phyloP scores from a whole-genome alignment of 2,329 filamentous ascomycete species.

The Xylaria sp. region DNA sequence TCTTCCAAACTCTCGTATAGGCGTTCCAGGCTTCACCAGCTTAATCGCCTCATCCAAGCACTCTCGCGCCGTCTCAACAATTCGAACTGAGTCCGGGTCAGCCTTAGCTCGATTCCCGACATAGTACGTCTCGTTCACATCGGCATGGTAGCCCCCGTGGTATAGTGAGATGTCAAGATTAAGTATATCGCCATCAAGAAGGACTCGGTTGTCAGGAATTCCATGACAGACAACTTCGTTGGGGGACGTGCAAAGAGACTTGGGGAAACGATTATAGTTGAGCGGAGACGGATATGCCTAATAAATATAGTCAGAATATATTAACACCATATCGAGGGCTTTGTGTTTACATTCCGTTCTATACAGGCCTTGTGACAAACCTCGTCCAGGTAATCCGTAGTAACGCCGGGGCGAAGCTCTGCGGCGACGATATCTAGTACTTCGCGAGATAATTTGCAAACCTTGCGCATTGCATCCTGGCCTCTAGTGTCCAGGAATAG shows the following conservation, averaged over 20 bases:
- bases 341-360: constrained; percentile 79
- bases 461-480: constrained; percentile 91
- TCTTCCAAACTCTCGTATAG: constrained; percentile 93
- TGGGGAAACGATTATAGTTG: constrained; percentile 96
- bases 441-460: constrained; percentile 86
- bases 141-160: constrained; percentile 93
- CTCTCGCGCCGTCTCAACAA: constrained; percentile 89
- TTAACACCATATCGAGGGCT: neutral
- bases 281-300: constrained; percentile 94
- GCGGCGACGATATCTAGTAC: constrained; percentile 91
- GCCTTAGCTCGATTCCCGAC: constrained; percentile 87
- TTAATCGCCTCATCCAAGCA: constrained; percentile 89
- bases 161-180: constrained; percentile 97
- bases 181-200: constrained; percentile 93
- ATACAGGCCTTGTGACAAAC: constrained; percentile 94
- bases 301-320: constrained; percentile 27
- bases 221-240: constrained; percentile 99
- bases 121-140: constrained; percentile 99
- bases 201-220: constrained; percentile 87
- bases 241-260: constrained; percentile 94
- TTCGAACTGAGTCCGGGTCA: constrained; percentile 85
- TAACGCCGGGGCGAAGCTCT: constrained; percentile 86
- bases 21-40: constrained; percentile 89
- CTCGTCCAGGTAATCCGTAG: constrained; percentile 94
- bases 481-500: constrained; percentile 81